phyloP scores from a whole-genome alignment of 2,329 filamentous ascomycete genomes.

The Paraphoma sp. region DNA sequence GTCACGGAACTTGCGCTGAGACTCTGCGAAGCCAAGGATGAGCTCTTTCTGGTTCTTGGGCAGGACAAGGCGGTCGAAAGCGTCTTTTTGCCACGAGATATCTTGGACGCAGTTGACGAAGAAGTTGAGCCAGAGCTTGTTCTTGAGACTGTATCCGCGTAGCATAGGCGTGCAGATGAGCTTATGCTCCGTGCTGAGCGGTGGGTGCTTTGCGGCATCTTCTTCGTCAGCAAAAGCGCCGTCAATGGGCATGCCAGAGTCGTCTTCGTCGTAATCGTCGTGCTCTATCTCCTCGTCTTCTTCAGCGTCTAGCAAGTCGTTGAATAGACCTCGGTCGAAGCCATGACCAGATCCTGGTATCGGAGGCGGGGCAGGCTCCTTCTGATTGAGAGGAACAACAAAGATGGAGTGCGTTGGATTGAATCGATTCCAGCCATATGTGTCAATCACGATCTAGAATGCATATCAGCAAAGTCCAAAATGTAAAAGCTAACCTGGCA shows the following conservation, averaged over 20 bases:
- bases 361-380: slow-evolving; percentile 17
- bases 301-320: slow-evolving; percentile 28
- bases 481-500: neutral
- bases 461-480: slow-evolving; percentile 1
- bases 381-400: slow-evolving; percentile 45
- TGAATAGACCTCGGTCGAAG: slow-evolving; percentile 8
- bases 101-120: slow-evolving; percentile 51
- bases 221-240: slow-evolving; percentile 25
- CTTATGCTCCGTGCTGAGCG: slow-evolving; percentile 34
- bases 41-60: slow-evolving; percentile 31
- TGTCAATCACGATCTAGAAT: slow-evolving; percentile 58
- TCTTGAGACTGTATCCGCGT: slow-evolving; percentile 29
- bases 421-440: slow-evolving; percentile 59
- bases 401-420: slow-evolving; percentile 52
- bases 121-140: slow-evolving; percentile 37
- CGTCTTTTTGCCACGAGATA: slow-evolving; percentile 52
- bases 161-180: slow-evolving; percentile 55
- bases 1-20: slow-evolving; percentile 61
- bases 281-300: slow-evolving; percentile 1
- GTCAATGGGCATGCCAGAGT: slow-evolving; percentile 21
- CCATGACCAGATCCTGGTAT: neutral
- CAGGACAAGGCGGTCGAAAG: slow-evolving; percentile 53
- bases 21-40: slow-evolving; percentile 70
- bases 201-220: slow-evolving; percentile 14
- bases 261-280: slow-evolving; percentile 11